A percentile compares a stretch with the other conserved stretches of the same genome.
Evolutionary conservation across 768 basidiomycete species (phyloP).

Genomic region (Dacryopinax primogenitus): DNA sequence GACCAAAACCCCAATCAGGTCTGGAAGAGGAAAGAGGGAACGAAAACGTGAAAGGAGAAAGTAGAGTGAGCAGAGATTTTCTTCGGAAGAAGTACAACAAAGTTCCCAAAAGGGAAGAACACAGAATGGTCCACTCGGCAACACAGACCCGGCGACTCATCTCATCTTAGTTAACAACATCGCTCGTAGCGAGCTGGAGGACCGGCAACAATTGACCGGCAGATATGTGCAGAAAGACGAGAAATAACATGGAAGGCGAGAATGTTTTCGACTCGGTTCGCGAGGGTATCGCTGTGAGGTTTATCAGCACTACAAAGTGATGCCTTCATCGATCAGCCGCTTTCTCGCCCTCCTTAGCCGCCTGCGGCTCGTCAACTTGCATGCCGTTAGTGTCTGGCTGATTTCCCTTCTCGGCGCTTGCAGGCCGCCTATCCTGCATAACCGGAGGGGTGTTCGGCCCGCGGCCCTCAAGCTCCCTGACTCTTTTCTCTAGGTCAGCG

Average conservation of each 20-base stretch:
- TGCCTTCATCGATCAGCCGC: background rate
- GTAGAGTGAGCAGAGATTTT: background rate
- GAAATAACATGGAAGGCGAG: background rate
- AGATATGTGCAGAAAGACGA: background rate
- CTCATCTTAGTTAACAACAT: too few relatives aligned
- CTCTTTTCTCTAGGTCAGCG: background rate
- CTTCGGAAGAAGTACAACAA: background rate
- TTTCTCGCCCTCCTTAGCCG: background rate
- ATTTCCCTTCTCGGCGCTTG: background rate
- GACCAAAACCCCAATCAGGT: background rate
- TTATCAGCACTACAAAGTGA: background rate
- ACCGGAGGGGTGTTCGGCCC: background rate
- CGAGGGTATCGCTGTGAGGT: background rate
- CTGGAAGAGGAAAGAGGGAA: background rate
- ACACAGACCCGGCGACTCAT: background rate
- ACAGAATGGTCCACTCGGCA: slow-evolving; percentile 1
- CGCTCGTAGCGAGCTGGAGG: too few relatives aligned
- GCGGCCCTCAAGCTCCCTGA: slow-evolving; percentile 4
- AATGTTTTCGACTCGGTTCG: background rate
- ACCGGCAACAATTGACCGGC: background rate
- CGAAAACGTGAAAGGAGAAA: background rate
- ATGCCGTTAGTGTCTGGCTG: background rate
- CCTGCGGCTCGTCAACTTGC: background rate
- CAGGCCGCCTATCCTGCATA: background rate
- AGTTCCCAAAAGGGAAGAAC: background rate